These are phyloP conservation scores for Acanthamoeba lugdunensis DNA, from an alignment of 208 protist genomes.

Conservation along the genomic window DNA sequence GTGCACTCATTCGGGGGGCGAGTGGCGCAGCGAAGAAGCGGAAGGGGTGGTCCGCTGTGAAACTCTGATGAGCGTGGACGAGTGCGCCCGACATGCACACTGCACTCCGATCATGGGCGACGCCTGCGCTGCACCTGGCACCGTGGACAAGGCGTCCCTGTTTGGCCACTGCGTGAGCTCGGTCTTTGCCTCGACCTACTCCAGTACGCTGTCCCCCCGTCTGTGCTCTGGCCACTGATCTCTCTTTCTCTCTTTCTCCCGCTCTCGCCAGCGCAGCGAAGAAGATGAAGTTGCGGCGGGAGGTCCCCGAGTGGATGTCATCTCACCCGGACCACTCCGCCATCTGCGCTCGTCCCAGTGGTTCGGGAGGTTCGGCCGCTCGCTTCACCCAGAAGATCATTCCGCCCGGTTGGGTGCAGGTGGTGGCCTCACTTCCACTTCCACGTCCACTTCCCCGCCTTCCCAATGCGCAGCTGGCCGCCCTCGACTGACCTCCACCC, in stretches of 20 bases:
- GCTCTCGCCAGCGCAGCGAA: not conserved
- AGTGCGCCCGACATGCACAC: not conserved
- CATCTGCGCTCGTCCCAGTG: not conserved
- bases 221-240: no score
- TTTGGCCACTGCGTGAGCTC: constrained; percentile 43
- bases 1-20: no score
- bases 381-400: constrained; percentile 21
- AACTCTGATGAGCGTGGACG: not conserved
- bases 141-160: not conserved
- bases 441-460: not conserved
- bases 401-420: constrained; percentile 45
- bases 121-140: not conserved
- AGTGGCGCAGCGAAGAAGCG: no score
- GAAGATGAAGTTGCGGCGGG: not conserved
- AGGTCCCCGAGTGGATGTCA: constrained; percentile 57
- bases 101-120: not conserved
- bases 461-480: not conserved
- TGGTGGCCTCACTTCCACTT: not conserved
- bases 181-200: not conserved
- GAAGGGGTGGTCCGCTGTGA: not conserved
- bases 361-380: not conserved
- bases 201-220: not conserved
- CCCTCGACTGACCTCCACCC: not conserved
- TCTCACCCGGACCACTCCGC: constrained; percentile 21
- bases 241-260: no score